Percentiles rank a stretch among this genome's conserved stretches.
These are phyloP conservation scores for Penicillium concentricum DNA, from an alignment of 2,329 filamentous ascomycete species.

Conservation along the genomic window DNA sequence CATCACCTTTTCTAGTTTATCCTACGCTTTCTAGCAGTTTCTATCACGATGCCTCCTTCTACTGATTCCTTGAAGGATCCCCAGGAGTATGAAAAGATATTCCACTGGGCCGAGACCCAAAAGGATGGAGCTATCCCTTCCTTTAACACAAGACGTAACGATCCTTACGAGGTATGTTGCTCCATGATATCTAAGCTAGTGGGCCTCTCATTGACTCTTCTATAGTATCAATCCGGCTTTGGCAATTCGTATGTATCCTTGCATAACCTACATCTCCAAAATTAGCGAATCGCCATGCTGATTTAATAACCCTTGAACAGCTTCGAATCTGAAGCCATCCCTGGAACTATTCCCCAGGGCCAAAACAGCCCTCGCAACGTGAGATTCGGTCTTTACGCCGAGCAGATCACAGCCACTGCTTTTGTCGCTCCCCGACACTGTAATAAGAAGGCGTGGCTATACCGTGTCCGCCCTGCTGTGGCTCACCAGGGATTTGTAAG, in stretches of 20 bases:
- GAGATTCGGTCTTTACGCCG: constrained; percentile 37
- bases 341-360: constrained; percentile 39
- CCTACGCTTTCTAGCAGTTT: neutral
- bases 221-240: constrained; percentile 57
- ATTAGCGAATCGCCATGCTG: constrained; percentile 24
- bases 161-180: constrained; percentile 50
- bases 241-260: constrained; percentile 46
- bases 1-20: neutral
- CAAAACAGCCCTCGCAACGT: constrained; percentile 41
- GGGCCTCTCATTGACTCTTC: neutral
- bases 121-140: constrained; percentile 56
- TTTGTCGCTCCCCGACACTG: constrained; percentile 58
- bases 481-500: constrained; percentile 54
- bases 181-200: neutral
- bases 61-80: constrained; percentile 27
- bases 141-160: constrained; percentile 54
- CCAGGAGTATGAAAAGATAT: constrained; percentile 52
- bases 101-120: constrained; percentile 62
- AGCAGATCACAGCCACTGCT: constrained; percentile 58
- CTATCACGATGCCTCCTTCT: constrained; percentile 27
- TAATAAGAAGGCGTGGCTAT: constrained; percentile 61
- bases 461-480: constrained; percentile 56
- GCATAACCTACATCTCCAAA: constrained; percentile 3
- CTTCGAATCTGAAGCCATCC: constrained; percentile 39
- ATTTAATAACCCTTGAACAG: constrained; percentile 25